Base-by-base conservation (phyloP, 441 rosid genomes). In the Adansonia rubrostipa region DNA sequence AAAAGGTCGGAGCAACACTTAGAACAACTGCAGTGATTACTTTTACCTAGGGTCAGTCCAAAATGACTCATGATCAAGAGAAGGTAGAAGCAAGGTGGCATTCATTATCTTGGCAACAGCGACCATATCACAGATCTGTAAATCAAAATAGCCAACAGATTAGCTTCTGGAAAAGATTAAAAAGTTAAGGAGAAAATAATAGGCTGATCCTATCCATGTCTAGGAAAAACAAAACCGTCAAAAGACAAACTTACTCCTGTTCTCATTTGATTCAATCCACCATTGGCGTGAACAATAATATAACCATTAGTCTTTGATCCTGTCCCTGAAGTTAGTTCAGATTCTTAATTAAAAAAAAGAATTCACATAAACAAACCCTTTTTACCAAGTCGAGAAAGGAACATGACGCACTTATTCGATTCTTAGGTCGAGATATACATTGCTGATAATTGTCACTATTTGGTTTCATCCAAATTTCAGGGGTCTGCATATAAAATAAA, bases 231-330 rank as follows among this genome's bases (percentile, higher is more conserved):
- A 56, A 11, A 74, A 2, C 22, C 28, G 3, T 13, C 62, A 77
- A 73, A n/a, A 72, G 40, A 36, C 17, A 28, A 73, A 86, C 93
- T 81, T 83, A 92, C 99, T 66, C 98, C 98, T 15, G 95, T 91
- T 88, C 98, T 92, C 98, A 96, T 96, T 87, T 94, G 98, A 88
- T 96, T 96, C 85, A 96, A 78, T 78, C 99, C 99, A 54, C 99
- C 99, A 77, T 96, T 96, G 44, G 98, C 98, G 79, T 93, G 96
- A 77, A 92, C 96, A 36, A 94, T 66, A 69, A 96, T 89, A 80
- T 91, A 96, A 3, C 99, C 99, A 82, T 92, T 92, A 53, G 97
- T 88, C 36, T 85, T 87, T 8, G 63, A 75, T 36, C 71, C 77
- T 0, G 81, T 51, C 62, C 84, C 99, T 93, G 78, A 44, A 81